Evolutionary conservation across 352 stramenopile genomes (phyloP), one percentile per base, ranked within the genome.

Genomic region (Pythium sukuiense): DNA sequence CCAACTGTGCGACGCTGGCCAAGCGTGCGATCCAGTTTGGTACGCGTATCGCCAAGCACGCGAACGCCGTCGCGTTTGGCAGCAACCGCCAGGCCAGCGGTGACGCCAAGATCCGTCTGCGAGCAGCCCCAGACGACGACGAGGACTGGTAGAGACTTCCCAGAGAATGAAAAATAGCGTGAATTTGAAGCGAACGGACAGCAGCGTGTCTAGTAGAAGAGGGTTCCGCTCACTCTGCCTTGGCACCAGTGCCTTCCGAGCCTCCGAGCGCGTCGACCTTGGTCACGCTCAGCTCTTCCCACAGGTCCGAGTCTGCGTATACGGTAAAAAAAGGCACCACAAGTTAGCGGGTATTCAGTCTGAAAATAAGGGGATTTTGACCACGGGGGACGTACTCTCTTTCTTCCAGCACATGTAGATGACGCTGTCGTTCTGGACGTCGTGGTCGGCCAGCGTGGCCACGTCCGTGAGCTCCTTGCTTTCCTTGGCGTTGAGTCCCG

Each of bases 11-110:
- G n/a, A 59, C 55, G 4, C 72, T 98, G 16, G 86, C 93, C 0
- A 99, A 99, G 70, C 81, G 95, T 14, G 96, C 96, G 5, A 98
- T 99, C 63, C 96, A 99, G 70, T 99, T 99, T 68, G 96, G 83
- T 39, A 83, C 89, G 62, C 63, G 50, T 2, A 97, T 98, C 67
- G 56, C 56, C 56, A 70, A 98, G 71, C 79, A 97, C 18, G 93
- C 83, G 11, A 95, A 95, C 58, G 70, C 56, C 33, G 50, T 56
- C 24, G 55, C 65, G 29, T 76, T 76, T 48, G 70, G 69, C 12
- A 88, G 79, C 64, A 83, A 87, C 54, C 77, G 81, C 24, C 80
- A 85, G 57, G 83, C 73, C 1, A 70, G 70, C 49, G 80, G 82
- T 50, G 72, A 67, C 48, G 77, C 65, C 54, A 56, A 57, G 33